phyloP scores from a whole-genome alignment of 352 stramenopile genomes.

The Blastocystis sp. region DNA sequence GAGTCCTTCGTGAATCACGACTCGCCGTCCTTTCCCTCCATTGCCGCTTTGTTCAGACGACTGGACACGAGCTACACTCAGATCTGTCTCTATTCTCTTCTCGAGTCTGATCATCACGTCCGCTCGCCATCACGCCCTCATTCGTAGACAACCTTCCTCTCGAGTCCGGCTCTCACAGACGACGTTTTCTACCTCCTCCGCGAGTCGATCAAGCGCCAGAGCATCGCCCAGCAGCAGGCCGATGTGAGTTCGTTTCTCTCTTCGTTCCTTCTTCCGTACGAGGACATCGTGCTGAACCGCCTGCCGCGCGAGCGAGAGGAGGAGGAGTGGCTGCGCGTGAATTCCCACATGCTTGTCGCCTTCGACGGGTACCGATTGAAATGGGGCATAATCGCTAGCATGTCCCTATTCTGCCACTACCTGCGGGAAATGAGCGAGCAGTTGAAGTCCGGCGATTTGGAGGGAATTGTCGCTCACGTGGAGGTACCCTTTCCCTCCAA shows the following conservation, averaged over 20 bases:
- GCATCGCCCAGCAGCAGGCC: neutral
- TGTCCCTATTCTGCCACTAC: neutral
- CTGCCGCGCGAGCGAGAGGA: neutral
- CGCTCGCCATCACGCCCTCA: neutral
- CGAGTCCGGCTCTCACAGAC: neutral
- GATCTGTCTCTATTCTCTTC: neutral
- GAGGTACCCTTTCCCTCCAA: neutral
- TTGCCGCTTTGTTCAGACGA: neutral
- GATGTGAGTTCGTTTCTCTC: neutral
- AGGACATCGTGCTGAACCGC: neutral
- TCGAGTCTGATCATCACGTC: neutral
- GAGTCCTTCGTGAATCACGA: neutral
- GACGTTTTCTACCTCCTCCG: conserved; percentile 34
- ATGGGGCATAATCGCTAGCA: neutral
- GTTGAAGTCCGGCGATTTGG: neutral
- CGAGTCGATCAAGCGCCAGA: neutral
- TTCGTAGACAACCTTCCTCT: neutral
- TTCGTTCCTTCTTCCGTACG: neutral
- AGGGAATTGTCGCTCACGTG: neutral
- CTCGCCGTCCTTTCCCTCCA: neutral
- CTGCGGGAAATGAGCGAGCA: neutral
- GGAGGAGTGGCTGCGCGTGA: neutral
- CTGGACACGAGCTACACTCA: neutral
- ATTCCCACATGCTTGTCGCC: neutral
- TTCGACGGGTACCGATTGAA: conserved; percentile 23